Conservation (phyloP, 306 rosid species). For the Rosa chinensis region DNA sequence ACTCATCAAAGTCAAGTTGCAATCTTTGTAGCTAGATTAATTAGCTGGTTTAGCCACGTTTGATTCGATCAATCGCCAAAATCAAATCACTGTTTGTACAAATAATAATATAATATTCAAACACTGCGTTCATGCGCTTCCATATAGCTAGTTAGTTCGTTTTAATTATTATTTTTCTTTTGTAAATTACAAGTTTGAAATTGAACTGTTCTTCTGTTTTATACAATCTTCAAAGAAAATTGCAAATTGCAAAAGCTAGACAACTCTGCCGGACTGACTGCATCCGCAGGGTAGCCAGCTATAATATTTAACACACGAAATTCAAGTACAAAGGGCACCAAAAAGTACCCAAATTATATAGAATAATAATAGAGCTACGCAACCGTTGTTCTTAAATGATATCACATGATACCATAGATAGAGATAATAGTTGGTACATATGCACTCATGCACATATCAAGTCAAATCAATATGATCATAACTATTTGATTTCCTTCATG, state of each 20-base stretch:
- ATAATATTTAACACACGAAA: background rate
- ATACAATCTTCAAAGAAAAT: background rate
- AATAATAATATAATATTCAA: conserved; percentile 11
- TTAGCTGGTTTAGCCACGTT: background rate
- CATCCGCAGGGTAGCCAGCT: too few relatives aligned
- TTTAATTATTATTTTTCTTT: background rate
- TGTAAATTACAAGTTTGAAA: background rate
- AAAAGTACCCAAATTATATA: background rate
- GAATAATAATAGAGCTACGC: background rate
- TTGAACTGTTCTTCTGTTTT: background rate
- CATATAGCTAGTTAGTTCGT: conserved; percentile 1
- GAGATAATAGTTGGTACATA: background rate
- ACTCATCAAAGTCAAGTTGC: background rate
- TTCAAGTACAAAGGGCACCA: background rate
- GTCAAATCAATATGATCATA: background rate
- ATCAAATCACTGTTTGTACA: background rate
- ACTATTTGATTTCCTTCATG: background rate
- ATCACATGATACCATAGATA: background rate
- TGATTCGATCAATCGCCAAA: background rate
- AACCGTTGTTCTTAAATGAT: background rate
- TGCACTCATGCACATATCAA: background rate
- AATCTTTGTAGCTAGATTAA: background rate
- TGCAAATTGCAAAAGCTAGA: background rate
- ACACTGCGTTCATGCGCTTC: conserved; percentile 13
- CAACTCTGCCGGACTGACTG: background rate